Conservation (phyloP, 2,329 filamentous ascomycete species). For the Zasmidium angulare region DNA sequence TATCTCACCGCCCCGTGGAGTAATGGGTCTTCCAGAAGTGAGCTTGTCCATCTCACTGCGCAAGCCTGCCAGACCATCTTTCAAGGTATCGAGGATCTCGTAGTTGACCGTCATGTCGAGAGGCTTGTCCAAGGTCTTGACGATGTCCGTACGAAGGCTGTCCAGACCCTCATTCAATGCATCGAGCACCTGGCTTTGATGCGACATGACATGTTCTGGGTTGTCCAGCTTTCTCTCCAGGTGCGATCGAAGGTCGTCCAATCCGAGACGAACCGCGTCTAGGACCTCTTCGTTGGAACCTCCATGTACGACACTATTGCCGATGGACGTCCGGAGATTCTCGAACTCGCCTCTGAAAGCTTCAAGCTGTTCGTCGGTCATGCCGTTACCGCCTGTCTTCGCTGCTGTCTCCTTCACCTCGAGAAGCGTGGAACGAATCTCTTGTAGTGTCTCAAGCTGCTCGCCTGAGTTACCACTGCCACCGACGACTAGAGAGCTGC, state of each 20-base stretch:
- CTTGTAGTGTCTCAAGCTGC: conserved; percentile 29
- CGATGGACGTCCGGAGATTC: conserved; percentile 45
- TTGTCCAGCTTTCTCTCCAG: conserved; percentile 55
- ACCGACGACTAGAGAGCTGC: conserved; percentile 42
- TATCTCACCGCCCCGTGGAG: conserved; percentile 54
- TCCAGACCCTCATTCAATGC: conserved; percentile 70
- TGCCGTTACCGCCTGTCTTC: conserved; percentile 25
- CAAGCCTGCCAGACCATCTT: conserved; percentile 73
- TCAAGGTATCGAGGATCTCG: conserved; percentile 85
- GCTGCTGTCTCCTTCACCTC: conserved; percentile 40
- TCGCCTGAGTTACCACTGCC: conserved; percentile 17
- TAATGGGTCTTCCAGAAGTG: conserved; percentile 55
- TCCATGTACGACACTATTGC: conserved; percentile 40
- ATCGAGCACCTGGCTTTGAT: conserved; percentile 60
- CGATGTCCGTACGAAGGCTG: conserved; percentile 71
- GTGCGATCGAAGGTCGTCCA: conserved; percentile 51
- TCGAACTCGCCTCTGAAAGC: conserved; percentile 53
- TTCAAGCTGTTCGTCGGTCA: conserved; percentile 54
- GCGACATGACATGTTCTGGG: conserved; percentile 50
- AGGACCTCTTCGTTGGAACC: conserved; percentile 50
- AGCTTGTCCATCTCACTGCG: conserved; percentile 76
- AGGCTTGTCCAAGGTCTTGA: conserved; percentile 74
- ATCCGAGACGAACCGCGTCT: conserved; percentile 49
- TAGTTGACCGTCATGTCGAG: conserved; percentile 80
- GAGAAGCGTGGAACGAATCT: conserved; percentile 33